Evolutionary conservation across 2,329 filamentous ascomycete genomes (phyloP), one percentile per base, ranked within the genome.

Genomic region (Penicillium aurantiogriseum): DNA sequence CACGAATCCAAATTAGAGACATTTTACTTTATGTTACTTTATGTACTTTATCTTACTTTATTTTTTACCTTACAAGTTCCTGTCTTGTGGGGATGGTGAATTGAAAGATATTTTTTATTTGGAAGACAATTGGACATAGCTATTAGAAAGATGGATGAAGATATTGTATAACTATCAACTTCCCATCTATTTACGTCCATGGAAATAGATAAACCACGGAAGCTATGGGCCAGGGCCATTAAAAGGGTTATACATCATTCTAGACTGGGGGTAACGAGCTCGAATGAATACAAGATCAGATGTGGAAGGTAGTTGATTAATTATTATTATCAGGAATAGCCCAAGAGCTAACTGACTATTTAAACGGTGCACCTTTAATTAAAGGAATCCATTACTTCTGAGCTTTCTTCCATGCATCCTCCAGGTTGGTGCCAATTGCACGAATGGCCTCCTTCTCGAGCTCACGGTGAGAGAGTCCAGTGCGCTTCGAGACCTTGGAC

Each of bases 341-440:
- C 8, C 17, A 27, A 10, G 3, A 1, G 11, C 17, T 52, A 17
- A 17, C 29, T 36, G 31, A 27, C 17, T 27, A 46, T 33, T 9
- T 27, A 25, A 9, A 2, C 6, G 9, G 13, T 2, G 5, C 15
- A 15, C 9, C 15, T 1, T 19, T 15, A 13, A 35, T n/a, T 6
- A 17, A 40, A 3, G 4, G 27, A 35, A 15, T 1, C 6, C 10
- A n/a, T 51, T 35, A 51, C 29, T 44, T 9, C 46, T 43, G 46
- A 42, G 49, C 54, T 15, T 59, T 51, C 43, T 66, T 51, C 67
- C 69, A 73, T 15, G 67, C 39, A 21, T 27, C 51, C 31, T 74
- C 70, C 23, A 75, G 60, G 35, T 72, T 69, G 48, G 62, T 49
- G 17, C 73, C 73, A 59, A 75, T 73, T 3, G 62, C 59, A 15